phyloP scores from a whole-genome alignment of 2,329 filamentous ascomycete species.

The Furcasterigmium furcatum region DNA sequence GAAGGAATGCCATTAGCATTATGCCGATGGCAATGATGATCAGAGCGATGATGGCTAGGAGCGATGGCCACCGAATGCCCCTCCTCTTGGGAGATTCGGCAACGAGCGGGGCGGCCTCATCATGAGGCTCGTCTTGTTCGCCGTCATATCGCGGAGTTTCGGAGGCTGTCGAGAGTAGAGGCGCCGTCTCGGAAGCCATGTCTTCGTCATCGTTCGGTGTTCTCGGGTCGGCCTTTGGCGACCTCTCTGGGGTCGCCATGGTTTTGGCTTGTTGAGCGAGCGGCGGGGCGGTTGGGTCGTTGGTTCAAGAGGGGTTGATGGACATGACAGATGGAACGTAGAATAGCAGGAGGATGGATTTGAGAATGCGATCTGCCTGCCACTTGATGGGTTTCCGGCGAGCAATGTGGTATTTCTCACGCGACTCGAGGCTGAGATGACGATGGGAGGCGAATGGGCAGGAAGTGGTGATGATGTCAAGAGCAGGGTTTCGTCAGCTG shows the following conservation, averaged over 20 bases:
- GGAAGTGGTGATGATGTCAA: slow-evolving; percentile 14
- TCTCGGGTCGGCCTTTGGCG: slow-evolving; percentile 30
- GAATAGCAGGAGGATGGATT: not conserved
- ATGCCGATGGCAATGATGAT: slow-evolving; percentile 62
- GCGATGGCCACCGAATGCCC: slow-evolving; percentile 68
- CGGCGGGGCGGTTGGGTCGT: not conserved
- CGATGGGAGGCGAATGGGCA: not conserved
- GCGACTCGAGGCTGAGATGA: not conserved
- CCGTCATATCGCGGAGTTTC: slow-evolving; percentile 35
- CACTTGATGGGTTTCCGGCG: too few species aligned
- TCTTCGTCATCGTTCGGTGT: slow-evolving; percentile 17
- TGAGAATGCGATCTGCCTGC: too few species aligned
- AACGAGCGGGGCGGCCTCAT: slow-evolving; percentile 13
- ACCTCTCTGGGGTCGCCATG: slow-evolving; percentile 43
- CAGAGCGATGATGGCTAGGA: slow-evolving; percentile 68
- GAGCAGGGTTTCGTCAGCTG: slow-evolving; percentile 10
- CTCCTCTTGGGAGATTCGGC: slow-evolving; percentile 16
- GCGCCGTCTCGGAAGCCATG: slow-evolving; percentile 42
- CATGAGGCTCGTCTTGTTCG: slow-evolving; percentile 23
- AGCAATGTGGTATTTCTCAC: too few species aligned
- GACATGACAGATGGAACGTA: not conserved
- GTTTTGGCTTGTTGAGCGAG: not conserved
- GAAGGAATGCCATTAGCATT: slow-evolving; percentile 75
- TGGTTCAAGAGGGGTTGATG: not conserved
- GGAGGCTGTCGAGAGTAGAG: slow-evolving; percentile 40